These are phyloP conservation scores for Pseudoturritis turrita DNA, from an alignment of 345 rosid genomes.

Conservation along the genomic window DNA sequence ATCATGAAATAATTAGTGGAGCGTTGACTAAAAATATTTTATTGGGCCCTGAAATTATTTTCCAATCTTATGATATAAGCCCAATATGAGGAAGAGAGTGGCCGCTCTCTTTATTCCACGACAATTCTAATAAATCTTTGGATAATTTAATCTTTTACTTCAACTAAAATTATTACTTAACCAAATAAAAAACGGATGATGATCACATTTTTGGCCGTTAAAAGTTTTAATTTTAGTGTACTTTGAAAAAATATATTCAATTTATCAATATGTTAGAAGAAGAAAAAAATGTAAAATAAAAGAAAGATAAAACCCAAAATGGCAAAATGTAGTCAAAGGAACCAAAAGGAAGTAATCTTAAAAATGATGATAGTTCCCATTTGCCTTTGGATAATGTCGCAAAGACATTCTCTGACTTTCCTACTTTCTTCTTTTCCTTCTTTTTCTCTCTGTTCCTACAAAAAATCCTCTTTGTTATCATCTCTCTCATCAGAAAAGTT, in stretches of 20 bases:
- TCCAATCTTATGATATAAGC: background rate
- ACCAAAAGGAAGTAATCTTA: conserved; percentile 9
- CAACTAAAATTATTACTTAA: background rate
- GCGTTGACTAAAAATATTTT: background rate
- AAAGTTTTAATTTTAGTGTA: too few species aligned
- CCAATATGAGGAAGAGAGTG: background rate
- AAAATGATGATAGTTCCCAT: conserved; percentile 18
- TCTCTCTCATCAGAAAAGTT: background rate
- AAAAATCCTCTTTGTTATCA: background rate
- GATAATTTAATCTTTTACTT: background rate
- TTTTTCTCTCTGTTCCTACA: background rate
- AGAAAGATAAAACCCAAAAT: background rate
- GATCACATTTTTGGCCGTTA: background rate
- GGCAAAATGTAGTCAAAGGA: conserved; percentile 1
- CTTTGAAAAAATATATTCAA: background rate
- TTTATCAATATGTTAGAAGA: background rate
- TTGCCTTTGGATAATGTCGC: conserved; percentile 10
- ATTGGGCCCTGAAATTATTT: background rate
- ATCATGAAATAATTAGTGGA: too few species aligned
- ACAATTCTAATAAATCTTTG: background rate
- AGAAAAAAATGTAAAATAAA: background rate
- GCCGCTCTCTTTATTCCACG: background rate
- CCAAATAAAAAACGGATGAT: background rate
- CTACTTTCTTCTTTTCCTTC: background rate
- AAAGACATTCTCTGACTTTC: conserved; percentile 2